Conservation (phyloP, 2,329 filamentous ascomycete species). For the Verticillium zaregamsianum region DNA sequence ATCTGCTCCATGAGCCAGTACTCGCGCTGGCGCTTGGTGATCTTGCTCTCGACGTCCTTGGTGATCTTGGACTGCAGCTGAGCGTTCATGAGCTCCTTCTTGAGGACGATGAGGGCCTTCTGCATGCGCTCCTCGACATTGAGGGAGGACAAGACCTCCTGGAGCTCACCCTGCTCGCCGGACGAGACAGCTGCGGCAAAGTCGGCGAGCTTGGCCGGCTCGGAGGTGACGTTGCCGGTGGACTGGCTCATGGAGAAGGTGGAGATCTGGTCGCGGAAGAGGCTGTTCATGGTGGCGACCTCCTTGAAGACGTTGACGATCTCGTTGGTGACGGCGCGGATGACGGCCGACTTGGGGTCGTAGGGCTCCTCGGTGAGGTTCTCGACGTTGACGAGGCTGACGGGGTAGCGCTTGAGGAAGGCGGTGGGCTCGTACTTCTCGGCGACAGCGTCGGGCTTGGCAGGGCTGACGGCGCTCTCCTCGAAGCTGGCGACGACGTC, state of each 20-base stretch:
- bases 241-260: constrained; percentile 96
- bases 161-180: constrained; percentile 85
- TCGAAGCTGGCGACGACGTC: constrained; percentile 98
- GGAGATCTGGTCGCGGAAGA: constrained; percentile 96
- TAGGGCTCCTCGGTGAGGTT: constrained; percentile 86
- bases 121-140: constrained; percentile 90
- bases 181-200: constrained; percentile 97
- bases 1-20: constrained; percentile 99
- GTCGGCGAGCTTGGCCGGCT: constrained; percentile 91
- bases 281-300: constrained; percentile 85
- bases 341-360: constrained; percentile 84
- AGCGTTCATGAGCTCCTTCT: constrained; percentile 98
- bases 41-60: constrained; percentile 96
- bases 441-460: constrained; percentile 42
- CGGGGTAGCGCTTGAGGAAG: constrained; percentile 85
- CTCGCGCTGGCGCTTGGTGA: constrained; percentile 93
- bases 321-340: constrained; percentile 90
- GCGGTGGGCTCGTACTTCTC: constrained; percentile 79
- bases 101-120: constrained; percentile 86
- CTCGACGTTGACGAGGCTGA: constrained; percentile 93
- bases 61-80: constrained; percentile 95
- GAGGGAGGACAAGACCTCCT: constrained; percentile 83
- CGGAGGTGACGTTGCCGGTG: constrained; percentile 89
- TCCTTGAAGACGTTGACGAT: constrained; percentile 99
- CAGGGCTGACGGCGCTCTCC: constrained; percentile 65